A percentile compares a stretch with the other conserved stretches of the same genome.
Evolutionary conservation across 495 filamentous ascomycete genomes (phyloP).

Genomic region (Acidomyces sp.): DNA sequence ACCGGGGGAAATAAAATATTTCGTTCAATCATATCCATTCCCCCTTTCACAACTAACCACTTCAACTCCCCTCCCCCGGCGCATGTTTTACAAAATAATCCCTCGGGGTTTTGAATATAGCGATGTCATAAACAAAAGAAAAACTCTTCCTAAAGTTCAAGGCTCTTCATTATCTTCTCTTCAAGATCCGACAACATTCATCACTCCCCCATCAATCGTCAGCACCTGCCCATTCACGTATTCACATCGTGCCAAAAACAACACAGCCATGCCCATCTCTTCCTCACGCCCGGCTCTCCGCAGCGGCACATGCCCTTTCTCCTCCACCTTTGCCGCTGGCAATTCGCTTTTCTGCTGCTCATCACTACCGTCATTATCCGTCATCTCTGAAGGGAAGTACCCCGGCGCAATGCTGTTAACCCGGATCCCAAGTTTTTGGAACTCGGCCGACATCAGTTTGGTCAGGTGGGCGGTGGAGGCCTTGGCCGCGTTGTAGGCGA

Average conservation of each 20-base stretch:
- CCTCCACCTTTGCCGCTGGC: constrained; percentile 34
- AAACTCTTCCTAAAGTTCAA: no score
- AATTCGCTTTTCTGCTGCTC: constrained; percentile 41
- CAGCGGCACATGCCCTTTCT: constrained; percentile 37
- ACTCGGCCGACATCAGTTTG: constrained; percentile 37
- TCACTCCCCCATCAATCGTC: constrained; percentile 45
- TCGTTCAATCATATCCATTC: no score
- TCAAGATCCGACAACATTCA: constrained; percentile 30
- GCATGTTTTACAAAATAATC: no score
- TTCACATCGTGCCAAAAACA: constrained; percentile 38
- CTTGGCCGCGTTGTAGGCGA: constrained; percentile 34
- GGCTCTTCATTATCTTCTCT: no score
- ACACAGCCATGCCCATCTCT: constrained; percentile 36
- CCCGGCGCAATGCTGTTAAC: constrained; percentile 40
- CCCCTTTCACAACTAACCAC: no score
- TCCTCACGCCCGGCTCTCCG: constrained; percentile 33
- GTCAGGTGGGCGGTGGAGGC: constrained; percentile 31
- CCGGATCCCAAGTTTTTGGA: constrained; percentile 32
- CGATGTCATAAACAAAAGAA: no score
- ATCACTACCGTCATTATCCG: constrained; percentile 38
- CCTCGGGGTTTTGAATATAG: no score
- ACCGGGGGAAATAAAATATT: no score
- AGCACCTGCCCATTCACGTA: constrained; percentile 53
- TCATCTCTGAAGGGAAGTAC: constrained; percentile 54
- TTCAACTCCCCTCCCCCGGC: no score